Evolutionary conservation across 2,329 filamentous ascomycete species (phyloP).

Genomic region (Alternaria angustiovoidea): DNA sequence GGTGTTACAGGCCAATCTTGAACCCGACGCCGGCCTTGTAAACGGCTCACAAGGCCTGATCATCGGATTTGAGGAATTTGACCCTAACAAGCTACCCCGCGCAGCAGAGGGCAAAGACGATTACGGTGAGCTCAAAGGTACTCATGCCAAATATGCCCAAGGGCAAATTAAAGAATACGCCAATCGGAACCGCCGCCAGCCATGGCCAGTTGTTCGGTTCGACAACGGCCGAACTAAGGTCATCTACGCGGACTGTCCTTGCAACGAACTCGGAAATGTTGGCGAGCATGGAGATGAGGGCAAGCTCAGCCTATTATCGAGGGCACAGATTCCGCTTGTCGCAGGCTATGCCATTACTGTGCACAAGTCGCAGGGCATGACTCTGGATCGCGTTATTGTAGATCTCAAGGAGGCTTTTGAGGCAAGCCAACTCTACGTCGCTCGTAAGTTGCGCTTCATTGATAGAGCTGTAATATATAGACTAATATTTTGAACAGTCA

Average conservation of each 20-base stretch:
- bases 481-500: conserved; percentile 49
- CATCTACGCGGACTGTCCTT: conserved; percentile 62
- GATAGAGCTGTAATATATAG: not conserved
- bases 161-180: conserved; percentile 53
- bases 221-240: conserved; percentile 56
- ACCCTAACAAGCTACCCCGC: conserved; percentile 37
- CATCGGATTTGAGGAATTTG: conserved; percentile 48
- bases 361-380: conserved; percentile 68
- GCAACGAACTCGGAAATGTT: conserved; percentile 58
- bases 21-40: conserved; percentile 39
- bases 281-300: not conserved
- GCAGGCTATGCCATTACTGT: conserved; percentile 70
- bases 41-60: conserved; percentile 49
- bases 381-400: conserved; percentile 66
- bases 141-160: conserved; percentile 51
- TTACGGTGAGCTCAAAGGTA: conserved; percentile 44
- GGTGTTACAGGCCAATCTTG: conserved; percentile 62
- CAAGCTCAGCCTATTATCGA: conserved; percentile 56
- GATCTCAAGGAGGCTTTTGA: conserved; percentile 63
- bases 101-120: conserved; percentile 21
- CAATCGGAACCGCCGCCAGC: conserved; percentile 38
- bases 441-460: conserved; percentile 40
- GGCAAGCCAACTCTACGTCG: conserved; percentile 69
- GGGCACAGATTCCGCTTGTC: conserved; percentile 69
- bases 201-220: conserved; percentile 64